Conservation (phyloP, 2,329 filamentous ascomycete species). For the Alternaria dauci region DNA sequence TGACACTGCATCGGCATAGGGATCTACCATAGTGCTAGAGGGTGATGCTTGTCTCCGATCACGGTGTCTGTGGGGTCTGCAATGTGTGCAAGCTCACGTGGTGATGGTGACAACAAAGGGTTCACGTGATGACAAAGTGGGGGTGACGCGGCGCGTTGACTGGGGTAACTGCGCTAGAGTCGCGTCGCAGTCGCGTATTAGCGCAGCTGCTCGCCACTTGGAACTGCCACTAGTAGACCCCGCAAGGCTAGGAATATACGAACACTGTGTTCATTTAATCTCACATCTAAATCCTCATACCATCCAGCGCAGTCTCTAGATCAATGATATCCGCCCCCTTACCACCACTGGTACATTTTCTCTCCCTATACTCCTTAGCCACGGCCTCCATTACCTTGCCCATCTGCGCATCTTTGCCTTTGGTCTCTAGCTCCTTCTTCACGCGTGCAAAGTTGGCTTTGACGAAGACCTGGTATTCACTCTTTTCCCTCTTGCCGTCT, state of each 20-base stretch:
- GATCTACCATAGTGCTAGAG: not conserved
- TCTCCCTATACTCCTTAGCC: constrained; percentile 67
- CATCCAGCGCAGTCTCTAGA: constrained; percentile 34
- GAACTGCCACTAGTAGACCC: not conserved
- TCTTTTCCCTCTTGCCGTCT: constrained; percentile 43
- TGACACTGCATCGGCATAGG: not conserved
- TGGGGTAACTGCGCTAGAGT: not conserved
- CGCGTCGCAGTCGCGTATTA: not conserved
- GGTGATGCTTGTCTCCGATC: not conserved
- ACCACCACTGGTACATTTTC: constrained; percentile 44
- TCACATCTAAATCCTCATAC: constrained; percentile 29
- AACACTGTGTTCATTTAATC: not conserved
- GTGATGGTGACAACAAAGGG: not conserved
- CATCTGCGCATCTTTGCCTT: constrained; percentile 58
- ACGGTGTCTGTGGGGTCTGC: not conserved
- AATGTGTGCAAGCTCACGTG: not conserved
- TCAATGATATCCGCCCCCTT: constrained; percentile 16
- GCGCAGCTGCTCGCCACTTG: not conserved
- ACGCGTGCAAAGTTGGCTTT: constrained; percentile 71
- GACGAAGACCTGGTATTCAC: constrained; percentile 67
- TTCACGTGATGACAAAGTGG: not conserved
- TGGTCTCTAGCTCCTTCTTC: constrained; percentile 53
- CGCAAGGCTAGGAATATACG: not conserved
- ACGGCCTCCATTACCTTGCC: constrained; percentile 75
- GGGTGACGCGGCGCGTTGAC: not conserved